Base-by-base conservation (phyloP, 2,329 filamentous ascomycete genomes). In the Akanthomyces uredinophilus region DNA sequence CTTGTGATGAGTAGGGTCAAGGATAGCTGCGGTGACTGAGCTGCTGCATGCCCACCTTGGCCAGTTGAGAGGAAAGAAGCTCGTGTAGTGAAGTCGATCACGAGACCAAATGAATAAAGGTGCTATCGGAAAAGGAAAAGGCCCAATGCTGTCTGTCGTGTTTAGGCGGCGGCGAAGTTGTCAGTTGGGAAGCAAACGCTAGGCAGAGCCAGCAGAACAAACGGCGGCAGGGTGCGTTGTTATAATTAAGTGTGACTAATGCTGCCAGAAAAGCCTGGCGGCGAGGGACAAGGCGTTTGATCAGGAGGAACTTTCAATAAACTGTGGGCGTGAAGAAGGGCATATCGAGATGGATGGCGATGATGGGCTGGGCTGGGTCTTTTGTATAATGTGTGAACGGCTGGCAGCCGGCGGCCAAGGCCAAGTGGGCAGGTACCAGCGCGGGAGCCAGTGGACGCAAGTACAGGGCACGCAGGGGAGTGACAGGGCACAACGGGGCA, bases 361-460 rank as follows among this genome's bases (percentile, higher is more conserved):
- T 51, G 47, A 52, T 32, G 58, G 68, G 69, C 71, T 67, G 60
- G 63, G 47, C 61, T 64, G 59, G 59, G 63, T 62, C 60, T 62
- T 62, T 62, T 62, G 60, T 62, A 62, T 50, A 56, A 52, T 50
- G 46, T 37, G 53, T 29, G 37, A 24, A 35, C 37, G 13, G 47
- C 16, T 29, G 53, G 53, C 53, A 10, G 53, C 39, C 18, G 39
- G 29, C 11, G 16, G 32, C 18, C 27, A 35, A 20, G 39, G 41
- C 39, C 22, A 46, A 39, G 27, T 5, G 37, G 37, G 37, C 24
- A 55, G 50, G 57, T 43, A 51, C 46, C 56, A 51, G 55, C 39
- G 53, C 20, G n/a, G n/a, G n/a, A 37, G 27, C 16, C 27, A 49
- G 44, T 8, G 32, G 55, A 29, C 16, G n/a, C n/a, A n/a, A n/a